A percentile compares a stretch with the other conserved stretches of the same genome.
Conservation (phyloP, 352 stramenopile genomes). For the Globisporangium ultimum region DNA sequence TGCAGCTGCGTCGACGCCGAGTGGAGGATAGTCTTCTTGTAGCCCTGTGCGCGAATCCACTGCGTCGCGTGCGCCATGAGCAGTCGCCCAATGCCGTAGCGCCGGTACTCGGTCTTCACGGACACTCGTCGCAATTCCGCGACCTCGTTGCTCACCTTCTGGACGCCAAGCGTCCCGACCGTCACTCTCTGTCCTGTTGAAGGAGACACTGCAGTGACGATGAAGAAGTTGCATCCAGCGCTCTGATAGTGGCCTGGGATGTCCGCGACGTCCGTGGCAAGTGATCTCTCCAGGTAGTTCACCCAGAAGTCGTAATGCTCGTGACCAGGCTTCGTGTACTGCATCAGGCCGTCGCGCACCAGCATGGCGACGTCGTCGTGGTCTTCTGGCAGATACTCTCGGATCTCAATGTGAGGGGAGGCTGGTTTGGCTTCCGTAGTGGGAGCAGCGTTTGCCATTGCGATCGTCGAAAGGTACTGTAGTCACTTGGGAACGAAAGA, state of each 20-base stretch:
- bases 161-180: background rate
- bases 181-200: background rate
- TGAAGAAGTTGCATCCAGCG: slow-evolving; percentile 3
- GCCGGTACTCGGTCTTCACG: slow-evolving; percentile 2
- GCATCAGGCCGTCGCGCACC: slow-evolving; percentile 9
- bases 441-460: too few species aligned
- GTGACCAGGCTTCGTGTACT: slow-evolving; percentile 5
- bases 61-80: background rate
- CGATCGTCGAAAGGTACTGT: too few species aligned
- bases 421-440: too few species aligned
- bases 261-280: slow-evolving; percentile 9
- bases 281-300: slow-evolving; percentile 2
- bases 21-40: slow-evolving; percentile 6
- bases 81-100: slow-evolving; percentile 7
- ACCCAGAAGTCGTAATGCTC: background rate
- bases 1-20: background rate
- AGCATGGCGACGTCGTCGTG: slow-evolving; percentile 3
- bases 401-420: slow-evolving; percentile 8
- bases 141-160: slow-evolving; percentile 1
- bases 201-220: background rate
- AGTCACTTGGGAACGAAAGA: too few species aligned
- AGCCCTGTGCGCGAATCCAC: background rate
- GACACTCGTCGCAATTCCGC: slow-evolving; percentile 8
- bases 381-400: slow-evolving; percentile 9
- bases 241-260: slow-evolving; percentile 3